A percentile compares a stretch with the other conserved stretches of the same genome.
Evolutionary conservation across 352 stramenopile genomes (phyloP).

Genomic region (Phytophthora agathidicida): DNA sequence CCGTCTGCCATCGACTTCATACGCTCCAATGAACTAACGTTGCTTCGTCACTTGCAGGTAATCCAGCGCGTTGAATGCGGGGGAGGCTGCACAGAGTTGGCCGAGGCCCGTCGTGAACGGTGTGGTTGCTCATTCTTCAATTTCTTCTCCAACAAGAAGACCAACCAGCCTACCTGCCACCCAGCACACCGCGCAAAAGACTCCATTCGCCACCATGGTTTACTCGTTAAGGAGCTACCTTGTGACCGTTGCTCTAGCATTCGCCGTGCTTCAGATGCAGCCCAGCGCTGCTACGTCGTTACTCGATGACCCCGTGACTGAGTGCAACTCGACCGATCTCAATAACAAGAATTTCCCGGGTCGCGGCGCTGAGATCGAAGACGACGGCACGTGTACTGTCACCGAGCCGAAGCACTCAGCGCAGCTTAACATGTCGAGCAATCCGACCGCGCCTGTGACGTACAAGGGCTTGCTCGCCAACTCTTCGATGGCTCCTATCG

Average conservation of each 20-base stretch:
- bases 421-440: not conserved
- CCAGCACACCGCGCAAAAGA: no score
- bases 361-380: not conserved
- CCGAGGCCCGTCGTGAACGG: no score
- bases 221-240: constrained; percentile 2
- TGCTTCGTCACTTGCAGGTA: no score
- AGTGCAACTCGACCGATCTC: not conserved
- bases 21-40: no score
- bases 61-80: no score
- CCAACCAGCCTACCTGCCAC: no score
- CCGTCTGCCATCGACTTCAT: no score
- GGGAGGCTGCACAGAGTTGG: no score
- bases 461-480: constrained; percentile 15
- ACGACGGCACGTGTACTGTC: not conserved
- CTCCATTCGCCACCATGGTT: constrained; percentile 3
- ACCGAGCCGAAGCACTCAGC: not conserved
- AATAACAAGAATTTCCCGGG: not conserved
- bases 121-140: constrained; percentile 7
- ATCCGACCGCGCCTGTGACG: not conserved
- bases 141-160: not conserved
- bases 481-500: not conserved
- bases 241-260: not conserved
- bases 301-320: not conserved
- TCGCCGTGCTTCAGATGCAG: constrained; percentile 3
- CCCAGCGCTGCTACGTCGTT: not conserved